A percentile compares a stretch with the other conserved stretches of the same genome.
These are phyloP conservation scores for Rutidosis leptorrhynchoides DNA, from an alignment of 129 eudicot genomes.

Conservation along the genomic window DNA sequence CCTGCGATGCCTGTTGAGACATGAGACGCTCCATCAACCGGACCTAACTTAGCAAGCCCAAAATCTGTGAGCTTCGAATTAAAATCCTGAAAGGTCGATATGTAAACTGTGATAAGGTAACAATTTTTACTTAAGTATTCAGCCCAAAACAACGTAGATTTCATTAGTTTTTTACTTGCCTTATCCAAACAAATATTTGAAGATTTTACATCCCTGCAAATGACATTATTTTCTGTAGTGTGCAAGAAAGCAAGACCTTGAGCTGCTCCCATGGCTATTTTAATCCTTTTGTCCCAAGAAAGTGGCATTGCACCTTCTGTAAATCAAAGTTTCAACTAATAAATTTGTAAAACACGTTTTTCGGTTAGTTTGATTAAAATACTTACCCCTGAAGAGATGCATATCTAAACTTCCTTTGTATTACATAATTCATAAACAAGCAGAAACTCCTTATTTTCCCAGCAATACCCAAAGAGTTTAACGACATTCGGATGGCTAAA, in stretches of 20 bases:
- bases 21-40: conserved; percentile 53
- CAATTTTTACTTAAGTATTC: not conserved
- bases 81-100: conserved; percentile 36
- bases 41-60: conserved; percentile 68
- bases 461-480: conserved; percentile 58
- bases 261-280: conserved; percentile 34
- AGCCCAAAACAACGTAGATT: not conserved
- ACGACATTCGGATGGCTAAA: conserved; percentile 59
- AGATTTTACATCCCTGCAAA: conserved; percentile 61
- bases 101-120: not conserved
- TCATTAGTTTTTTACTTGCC: conserved; percentile 28
- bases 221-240: conserved; percentile 40
- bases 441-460: conserved; percentile 51
- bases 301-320: conserved; percentile 19
- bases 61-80: conserved; percentile 72
- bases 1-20: conserved; percentile 55
- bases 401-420: conserved; percentile 63
- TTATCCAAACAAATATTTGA: conserved; percentile 62
- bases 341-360: not conserved
- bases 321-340: not conserved
- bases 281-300: conserved; percentile 32
- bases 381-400: conserved; percentile 62
- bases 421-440: conserved; percentile 68
- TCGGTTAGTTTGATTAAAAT: not conserved
- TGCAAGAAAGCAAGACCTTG: conserved; percentile 37